phyloP scores from a whole-genome alignment of 305 asterid genomes.

The Andrographis paniculata region DNA sequence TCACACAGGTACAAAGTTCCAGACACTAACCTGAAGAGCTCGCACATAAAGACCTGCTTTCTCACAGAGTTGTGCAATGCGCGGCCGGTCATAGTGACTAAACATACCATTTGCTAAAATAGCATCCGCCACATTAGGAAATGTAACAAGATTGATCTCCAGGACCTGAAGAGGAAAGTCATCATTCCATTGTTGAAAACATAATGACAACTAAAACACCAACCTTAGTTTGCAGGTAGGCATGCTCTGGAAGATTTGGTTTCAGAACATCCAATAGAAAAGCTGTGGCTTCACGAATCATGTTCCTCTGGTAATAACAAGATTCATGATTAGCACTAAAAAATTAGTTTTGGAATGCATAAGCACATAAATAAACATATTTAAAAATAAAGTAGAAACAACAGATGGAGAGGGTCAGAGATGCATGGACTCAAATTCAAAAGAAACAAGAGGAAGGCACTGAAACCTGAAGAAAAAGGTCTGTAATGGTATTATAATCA shows the following conservation, averaged over 20 bases:
- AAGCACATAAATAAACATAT: neutral
- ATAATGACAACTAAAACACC: constrained; percentile 16
- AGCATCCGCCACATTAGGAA: constrained; percentile 99
- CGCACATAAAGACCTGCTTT: constrained; percentile 94
- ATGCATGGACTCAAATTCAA: no score
- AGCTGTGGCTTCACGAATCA: constrained; percentile 99
- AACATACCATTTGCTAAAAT: constrained; percentile 98
- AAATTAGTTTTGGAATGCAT: constrained; percentile 16
- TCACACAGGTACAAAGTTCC: constrained; percentile 11
- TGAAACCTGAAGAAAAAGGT: constrained; percentile 94
- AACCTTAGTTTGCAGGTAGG: constrained; percentile 94
- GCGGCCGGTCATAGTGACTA: constrained; percentile 95
- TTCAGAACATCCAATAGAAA: constrained; percentile 96
- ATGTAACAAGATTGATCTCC: constrained; percentile 93
- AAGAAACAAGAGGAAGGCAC: constrained; percentile 10
- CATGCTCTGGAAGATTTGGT: constrained; percentile 96
- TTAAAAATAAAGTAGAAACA: neutral
- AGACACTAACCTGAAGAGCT: constrained; percentile 94
- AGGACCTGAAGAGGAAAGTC: constrained; percentile 52
- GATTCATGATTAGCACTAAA: constrained; percentile 1
- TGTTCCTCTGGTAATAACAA: constrained; percentile 62
- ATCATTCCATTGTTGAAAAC: neutral
- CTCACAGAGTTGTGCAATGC: constrained; percentile 94
- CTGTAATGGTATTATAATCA: constrained; percentile 96
- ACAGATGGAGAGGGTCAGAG: neutral